Percentiles rank a stretch among this genome's conserved stretches.
phyloP scores from a whole-genome alignment of 192 early-diverging fungal species.

The Backusella mclennaniae region DNA sequence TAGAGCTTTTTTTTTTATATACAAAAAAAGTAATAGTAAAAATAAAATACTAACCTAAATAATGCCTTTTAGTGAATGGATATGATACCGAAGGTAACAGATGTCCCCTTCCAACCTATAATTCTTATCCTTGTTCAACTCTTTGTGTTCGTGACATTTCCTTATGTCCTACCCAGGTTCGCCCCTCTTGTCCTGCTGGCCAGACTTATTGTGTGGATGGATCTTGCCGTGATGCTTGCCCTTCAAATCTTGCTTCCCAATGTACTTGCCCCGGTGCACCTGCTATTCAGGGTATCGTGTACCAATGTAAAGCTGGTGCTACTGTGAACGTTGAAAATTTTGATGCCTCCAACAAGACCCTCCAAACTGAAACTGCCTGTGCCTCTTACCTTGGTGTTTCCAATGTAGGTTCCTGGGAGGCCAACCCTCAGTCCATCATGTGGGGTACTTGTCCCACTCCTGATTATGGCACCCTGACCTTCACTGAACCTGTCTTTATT shows the following conservation, averaged over 20 bases:
- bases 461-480: constrained; percentile 20
- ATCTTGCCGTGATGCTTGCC: constrained; percentile 40
- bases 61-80: constrained; percentile 43
- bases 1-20: background rate
- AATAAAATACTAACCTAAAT: background rate
- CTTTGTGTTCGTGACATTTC: constrained; percentile 47
- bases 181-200: constrained; percentile 40
- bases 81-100: constrained; percentile 39
- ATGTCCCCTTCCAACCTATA: constrained; percentile 46
- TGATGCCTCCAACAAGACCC: constrained; percentile 23
- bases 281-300: constrained; percentile 13
- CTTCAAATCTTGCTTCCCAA: constrained; percentile 28
- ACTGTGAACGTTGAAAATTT: constrained; percentile 29
- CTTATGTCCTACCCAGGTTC: constrained; percentile 36
- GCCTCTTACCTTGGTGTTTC: background rate
- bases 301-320: constrained; percentile 21
- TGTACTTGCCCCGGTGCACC: constrained; percentile 31
- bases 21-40: background rate
- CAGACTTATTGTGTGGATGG: constrained; percentile 51
- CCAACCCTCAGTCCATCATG: constrained; percentile 13
- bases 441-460: constrained; percentile 35
- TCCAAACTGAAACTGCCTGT: constrained; percentile 21
- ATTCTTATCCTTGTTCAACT: constrained; percentile 43
- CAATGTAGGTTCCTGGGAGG: constrained; percentile 2
- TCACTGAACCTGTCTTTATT: constrained; percentile 32